Base-by-base conservation (phyloP, 345 rosid species). In the Trapa incisa region DNA sequence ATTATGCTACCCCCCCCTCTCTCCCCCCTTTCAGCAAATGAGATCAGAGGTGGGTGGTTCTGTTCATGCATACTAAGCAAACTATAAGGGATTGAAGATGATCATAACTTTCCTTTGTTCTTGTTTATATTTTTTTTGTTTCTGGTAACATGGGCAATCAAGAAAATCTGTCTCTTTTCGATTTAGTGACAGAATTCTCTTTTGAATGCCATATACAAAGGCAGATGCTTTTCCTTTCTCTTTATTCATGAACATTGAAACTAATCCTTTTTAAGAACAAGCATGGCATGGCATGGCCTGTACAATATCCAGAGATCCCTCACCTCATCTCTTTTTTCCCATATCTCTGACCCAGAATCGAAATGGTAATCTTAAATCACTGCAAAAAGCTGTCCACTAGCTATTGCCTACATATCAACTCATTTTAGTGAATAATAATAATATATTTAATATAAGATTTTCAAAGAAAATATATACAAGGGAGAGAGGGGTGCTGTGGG, bases 11-110 rank as follows among this genome's bases (percentile, higher is more conserved):
- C 29, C 29, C 29, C 29, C 69, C 61, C 65, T 57, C 48, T 61
- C 67, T 69, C 70, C 65, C 65, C 42, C 48, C 48, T 41, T 61
- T 74, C 75, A 70, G 36, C n/a, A 47, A n/a, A 57, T 29, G 37
- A 39, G 67, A 65, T 38, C 37, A 63, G 66, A 38, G 66, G 36
- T 7, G 50, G 35, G 16, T 58, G 71, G 66, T 61, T 69, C 66
- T 69, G 71, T 69, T 69, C 71, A 69, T 64, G 36, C 65, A 61
- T 45, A 50, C 58, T 45, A 45, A 7, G 48, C 48, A 45, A 22
- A 7, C 48, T 45, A 45, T 45, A 50, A 43, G 50, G 56, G 57
- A n/a, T 13, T 35, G 47, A 16, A 58, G 50, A 60, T 36, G 33
- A 37, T 11, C 11, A 45, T 11, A 45, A 7, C 48, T 45, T 45